A percentile compares a stretch with the other conserved stretches of the same genome.
These are phyloP conservation scores for Ophiostoma pallidulum DNA, from an alignment of 2,329 filamentous ascomycete genomes.

Conservation along the genomic window DNA sequence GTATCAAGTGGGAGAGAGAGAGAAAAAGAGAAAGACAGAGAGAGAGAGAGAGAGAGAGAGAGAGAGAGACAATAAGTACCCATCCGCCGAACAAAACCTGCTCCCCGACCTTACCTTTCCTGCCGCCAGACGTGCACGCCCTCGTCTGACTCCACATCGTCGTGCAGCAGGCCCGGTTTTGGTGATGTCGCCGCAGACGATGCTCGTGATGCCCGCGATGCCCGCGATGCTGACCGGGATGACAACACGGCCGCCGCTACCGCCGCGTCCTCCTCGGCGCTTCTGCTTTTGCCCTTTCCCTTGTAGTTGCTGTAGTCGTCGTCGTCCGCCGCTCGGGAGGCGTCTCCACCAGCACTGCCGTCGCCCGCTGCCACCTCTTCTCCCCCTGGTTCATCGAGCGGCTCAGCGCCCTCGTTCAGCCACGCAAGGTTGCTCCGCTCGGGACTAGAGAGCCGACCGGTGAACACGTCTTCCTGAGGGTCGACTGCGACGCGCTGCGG, in stretches of 20 bases:
- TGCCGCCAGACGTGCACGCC: slow-evolving; percentile 14
- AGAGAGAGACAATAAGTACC: not conserved
- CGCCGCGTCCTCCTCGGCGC: not conserved
- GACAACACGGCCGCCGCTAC: not conserved
- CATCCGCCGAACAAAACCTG: too few relatives aligned
- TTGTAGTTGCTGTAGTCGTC: not conserved
- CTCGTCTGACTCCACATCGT: slow-evolving; percentile 11
- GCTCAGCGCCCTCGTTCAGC: slow-evolving; percentile 2
- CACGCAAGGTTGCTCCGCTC: not conserved
- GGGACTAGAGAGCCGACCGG: not conserved
- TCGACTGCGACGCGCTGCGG: slow-evolving; percentile 38
- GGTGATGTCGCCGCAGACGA: slow-evolving; percentile 2
- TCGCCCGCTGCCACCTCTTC: not conserved
- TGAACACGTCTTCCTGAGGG: slow-evolving; percentile 24
- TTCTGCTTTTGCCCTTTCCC: slow-evolving; percentile 3
- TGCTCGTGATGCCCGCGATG: not conserved
- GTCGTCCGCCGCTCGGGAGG: too few relatives aligned
- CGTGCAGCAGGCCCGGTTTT: not conserved
- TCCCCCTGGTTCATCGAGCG: not conserved
- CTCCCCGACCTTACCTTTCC: not conserved
- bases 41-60: not conserved
- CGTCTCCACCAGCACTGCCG: too few relatives aligned
- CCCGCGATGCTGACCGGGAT: not conserved
- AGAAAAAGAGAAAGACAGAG: not conserved
- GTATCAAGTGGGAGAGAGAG: not conserved